Percentiles rank a stretch among this genome's conserved stretches.
phyloP scores from a whole-genome alignment of 768 basidiomycete genomes.

The Leccinum olivaceopallidum region DNA sequence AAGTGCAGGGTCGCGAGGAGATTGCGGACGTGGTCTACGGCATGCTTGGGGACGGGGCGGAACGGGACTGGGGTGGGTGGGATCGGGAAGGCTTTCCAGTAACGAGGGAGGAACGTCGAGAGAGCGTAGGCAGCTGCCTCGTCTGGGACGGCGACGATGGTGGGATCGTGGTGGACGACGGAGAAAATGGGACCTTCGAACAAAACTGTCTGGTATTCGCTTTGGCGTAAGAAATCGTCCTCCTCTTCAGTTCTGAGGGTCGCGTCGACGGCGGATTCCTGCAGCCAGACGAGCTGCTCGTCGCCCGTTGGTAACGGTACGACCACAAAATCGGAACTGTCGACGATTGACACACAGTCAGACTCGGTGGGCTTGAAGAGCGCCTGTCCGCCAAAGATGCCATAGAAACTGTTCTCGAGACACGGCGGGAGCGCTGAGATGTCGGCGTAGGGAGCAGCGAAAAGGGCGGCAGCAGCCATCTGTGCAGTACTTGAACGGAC shows the following conservation, averaged over 20 bases:
- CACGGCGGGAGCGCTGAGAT: constrained; percentile 36
- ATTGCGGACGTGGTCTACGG: constrained; percentile 53
- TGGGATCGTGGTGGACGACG: constrained; percentile 43
- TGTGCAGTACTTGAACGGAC: background rate
- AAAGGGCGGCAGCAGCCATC: constrained; percentile 16
- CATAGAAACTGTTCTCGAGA: constrained; percentile 52
- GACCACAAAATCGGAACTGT: constrained; percentile 1
- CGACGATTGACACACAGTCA: constrained; percentile 36
- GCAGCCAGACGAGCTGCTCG: constrained; percentile 60
- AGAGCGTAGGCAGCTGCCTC: constrained; percentile 43
- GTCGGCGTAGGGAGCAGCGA: constrained; percentile 25
- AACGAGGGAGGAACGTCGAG: constrained; percentile 65
- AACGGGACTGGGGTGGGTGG: constrained; percentile 49
- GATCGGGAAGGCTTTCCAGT: constrained; percentile 70
- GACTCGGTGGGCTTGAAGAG: constrained; percentile 44
- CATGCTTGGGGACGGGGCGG: constrained; percentile 56
- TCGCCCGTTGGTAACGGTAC: constrained; percentile 26
- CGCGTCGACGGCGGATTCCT: constrained; percentile 52
- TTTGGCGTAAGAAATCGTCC: constrained; percentile 32
- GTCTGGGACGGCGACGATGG: constrained; percentile 44
- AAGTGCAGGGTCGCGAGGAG: constrained; percentile 65
- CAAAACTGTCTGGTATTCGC: constrained; percentile 16
- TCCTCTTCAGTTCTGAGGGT: constrained; percentile 43
- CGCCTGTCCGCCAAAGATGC: constrained; percentile 54
- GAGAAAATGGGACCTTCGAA: constrained; percentile 19